phyloP scores from a whole-genome alignment of 2,329 filamentous ascomycete genomes.

The Fusarium haematococcum region DNA sequence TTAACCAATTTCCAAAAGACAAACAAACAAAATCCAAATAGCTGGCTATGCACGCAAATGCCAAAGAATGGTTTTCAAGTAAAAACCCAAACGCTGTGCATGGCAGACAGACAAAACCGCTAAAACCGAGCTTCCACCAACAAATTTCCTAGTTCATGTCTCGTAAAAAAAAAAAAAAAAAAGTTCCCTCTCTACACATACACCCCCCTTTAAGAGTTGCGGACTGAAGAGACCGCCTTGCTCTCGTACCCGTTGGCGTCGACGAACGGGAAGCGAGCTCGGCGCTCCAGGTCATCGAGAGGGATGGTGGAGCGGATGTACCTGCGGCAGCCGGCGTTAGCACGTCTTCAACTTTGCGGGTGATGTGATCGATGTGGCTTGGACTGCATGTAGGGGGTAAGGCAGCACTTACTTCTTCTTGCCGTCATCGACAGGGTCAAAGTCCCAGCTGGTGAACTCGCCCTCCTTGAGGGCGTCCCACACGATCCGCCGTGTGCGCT shows the following conservation, averaged over 20 bases:
- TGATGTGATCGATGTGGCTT: conserved; percentile 44
- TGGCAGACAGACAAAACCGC: conserved; percentile 31
- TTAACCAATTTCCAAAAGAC: conserved; percentile 3
- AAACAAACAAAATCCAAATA: conserved; percentile 13
- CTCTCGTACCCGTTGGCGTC: conserved; percentile 66
- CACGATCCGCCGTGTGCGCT: conserved; percentile 82
- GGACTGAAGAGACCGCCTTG: conserved; percentile 53
- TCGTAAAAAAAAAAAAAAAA: neutral
- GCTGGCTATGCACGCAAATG: conserved; percentile 36
- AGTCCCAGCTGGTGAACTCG: conserved; percentile 85
- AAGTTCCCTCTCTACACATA: neutral
- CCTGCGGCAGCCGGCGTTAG: conserved; percentile 58
- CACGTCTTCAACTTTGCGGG: conserved; percentile 40
- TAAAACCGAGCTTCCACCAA: conserved; percentile 12
- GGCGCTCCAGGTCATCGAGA: conserved; percentile 82
- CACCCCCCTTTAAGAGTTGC: conserved; percentile 24
- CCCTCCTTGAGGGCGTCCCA: conserved; percentile 85
- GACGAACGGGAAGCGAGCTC: conserved; percentile 77
- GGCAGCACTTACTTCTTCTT: conserved; percentile 67
- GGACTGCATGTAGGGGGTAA: conserved; percentile 23
- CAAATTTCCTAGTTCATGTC: conserved; percentile 3
- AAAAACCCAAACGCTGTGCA: conserved; percentile 16
- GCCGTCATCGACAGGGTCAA: conserved; percentile 79
- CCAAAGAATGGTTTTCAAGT: conserved; percentile 11
- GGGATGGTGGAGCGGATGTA: conserved; percentile 89